These are phyloP conservation scores for Firmiana major DNA, from an alignment of 345 rosid species.

Conservation along the genomic window DNA sequence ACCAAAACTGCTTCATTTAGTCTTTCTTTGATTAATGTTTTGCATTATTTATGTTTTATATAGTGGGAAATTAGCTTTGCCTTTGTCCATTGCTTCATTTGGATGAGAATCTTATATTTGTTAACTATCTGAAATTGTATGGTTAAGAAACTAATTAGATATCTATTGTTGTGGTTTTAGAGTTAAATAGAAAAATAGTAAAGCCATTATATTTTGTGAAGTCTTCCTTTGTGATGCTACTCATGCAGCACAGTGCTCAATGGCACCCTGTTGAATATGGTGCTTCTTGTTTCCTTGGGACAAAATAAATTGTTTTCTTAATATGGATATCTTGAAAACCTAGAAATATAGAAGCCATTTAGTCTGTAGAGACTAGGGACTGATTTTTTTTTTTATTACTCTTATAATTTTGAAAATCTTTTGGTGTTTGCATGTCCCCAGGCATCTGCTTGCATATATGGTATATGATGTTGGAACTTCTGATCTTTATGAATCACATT, in stretches of 20 bases:
- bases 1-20: background rate
- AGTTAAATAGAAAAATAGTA: background rate
- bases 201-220: background rate
- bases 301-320: background rate
- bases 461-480: background rate
- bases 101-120: background rate
- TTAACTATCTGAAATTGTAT: background rate
- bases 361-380: background rate
- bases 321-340: background rate
- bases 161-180: background rate
- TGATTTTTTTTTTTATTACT: background rate
- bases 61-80: background rate
- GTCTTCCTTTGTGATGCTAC: background rate
- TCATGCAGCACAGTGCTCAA: background rate
- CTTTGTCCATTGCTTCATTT: background rate
- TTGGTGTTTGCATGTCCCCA: background rate
- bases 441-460: background rate
- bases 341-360: background rate
- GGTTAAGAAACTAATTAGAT: background rate
- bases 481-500: background rate
- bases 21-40: background rate
- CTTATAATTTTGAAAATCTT: background rate
- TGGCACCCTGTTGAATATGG: background rate
- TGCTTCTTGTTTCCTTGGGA: background rate
- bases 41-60: background rate